phyloP scores from a whole-genome alignment of 108 stramenopile genomes.

The Nitzschia sp. region DNA sequence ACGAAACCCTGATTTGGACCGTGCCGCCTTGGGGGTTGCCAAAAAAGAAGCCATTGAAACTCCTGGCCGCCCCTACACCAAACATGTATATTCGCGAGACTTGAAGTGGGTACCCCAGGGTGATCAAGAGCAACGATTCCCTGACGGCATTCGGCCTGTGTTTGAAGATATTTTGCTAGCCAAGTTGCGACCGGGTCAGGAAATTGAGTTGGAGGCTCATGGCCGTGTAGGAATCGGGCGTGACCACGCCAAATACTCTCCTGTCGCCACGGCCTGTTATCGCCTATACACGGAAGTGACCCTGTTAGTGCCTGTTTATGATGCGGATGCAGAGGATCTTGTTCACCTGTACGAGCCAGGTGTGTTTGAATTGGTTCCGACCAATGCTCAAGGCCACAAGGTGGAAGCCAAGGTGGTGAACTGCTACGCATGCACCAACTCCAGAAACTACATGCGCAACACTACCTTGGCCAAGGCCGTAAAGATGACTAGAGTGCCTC shows the following conservation, averaged over 20 bases:
- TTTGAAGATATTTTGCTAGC: constrained; percentile 94
- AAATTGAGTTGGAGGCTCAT: constrained; percentile 89
- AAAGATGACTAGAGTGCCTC: constrained; percentile 77
- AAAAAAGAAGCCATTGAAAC: constrained; percentile 58
- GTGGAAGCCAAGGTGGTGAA: constrained; percentile 71
- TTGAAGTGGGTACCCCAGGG: constrained; percentile 93
- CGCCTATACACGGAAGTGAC: constrained; percentile 79
- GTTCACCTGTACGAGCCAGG: constrained; percentile 87
- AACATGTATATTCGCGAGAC: constrained; percentile 78
- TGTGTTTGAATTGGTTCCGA: constrained; percentile 72
- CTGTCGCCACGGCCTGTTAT: constrained; percentile 96
- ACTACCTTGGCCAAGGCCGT: constrained; percentile 72
- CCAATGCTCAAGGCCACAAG: constrained; percentile 20
- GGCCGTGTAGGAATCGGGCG: constrained; percentile 86
- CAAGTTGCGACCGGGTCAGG: constrained; percentile 93
- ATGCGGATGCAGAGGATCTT: constrained; percentile 83
- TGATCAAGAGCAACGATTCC: constrained; percentile 74
- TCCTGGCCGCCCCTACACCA: constrained; percentile 78
- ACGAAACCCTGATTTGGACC: constrained; percentile 50
- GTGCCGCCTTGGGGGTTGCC: constrained; percentile 30
- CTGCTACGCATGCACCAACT: constrained; percentile 96
- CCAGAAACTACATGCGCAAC: constrained; percentile 91
- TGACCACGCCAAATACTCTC: constrained; percentile 97
- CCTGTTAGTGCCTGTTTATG: constrained; percentile 64
- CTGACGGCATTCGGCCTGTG: constrained; percentile 62